Percentiles rank a stretch among this genome's conserved stretches.
Conservation (phyloP, 1,139 yeast species). For the Schwanniomyces etchellsii region DNA sequence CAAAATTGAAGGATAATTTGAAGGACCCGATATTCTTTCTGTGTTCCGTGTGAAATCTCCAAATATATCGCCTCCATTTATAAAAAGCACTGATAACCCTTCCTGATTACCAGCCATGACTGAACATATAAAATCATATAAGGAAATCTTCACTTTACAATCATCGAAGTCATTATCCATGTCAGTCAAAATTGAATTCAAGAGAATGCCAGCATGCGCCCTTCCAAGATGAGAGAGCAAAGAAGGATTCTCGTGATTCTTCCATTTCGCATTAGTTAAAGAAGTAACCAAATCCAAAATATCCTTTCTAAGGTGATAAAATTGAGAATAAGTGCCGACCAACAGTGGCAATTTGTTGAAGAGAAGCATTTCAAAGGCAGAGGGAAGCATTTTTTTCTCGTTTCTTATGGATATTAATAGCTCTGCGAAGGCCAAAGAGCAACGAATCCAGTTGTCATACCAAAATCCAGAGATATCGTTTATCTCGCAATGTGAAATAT, state of each 20-base stretch:
- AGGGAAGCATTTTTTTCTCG: constrained; percentile 41
- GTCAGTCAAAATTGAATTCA: constrained; percentile 55
- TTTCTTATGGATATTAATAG: constrained; percentile 52
- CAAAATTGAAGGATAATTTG: constrained; percentile 39
- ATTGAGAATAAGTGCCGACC: constrained; percentile 53
- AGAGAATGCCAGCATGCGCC: constrained; percentile 52
- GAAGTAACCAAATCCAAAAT: constrained; percentile 57
- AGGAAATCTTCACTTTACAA: constrained; percentile 47
- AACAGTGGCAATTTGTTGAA: constrained; percentile 53
- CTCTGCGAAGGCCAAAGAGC: constrained; percentile 36
- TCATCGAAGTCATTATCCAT: constrained; percentile 57
- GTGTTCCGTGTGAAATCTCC: constrained; percentile 23
- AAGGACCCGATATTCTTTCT: constrained; percentile 12
- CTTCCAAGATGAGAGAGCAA: constrained; percentile 75
- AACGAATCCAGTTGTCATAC: constrained; percentile 38
- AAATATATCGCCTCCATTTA: constrained; percentile 63
- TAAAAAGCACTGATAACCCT: constrained; percentile 72
- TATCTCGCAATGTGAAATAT: constrained; percentile 33
- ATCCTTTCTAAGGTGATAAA: constrained; percentile 42
- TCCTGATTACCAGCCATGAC: constrained; percentile 78
- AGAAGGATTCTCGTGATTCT: constrained; percentile 57
- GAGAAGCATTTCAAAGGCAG: constrained; percentile 59
- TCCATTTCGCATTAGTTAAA: constrained; percentile 60
- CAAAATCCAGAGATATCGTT: constrained; percentile 39
- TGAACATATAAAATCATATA: constrained; percentile 71